Evolutionary conservation across 73 alveolate species (phyloP).

Genomic region (Paramecium pentaurelia): DNA sequence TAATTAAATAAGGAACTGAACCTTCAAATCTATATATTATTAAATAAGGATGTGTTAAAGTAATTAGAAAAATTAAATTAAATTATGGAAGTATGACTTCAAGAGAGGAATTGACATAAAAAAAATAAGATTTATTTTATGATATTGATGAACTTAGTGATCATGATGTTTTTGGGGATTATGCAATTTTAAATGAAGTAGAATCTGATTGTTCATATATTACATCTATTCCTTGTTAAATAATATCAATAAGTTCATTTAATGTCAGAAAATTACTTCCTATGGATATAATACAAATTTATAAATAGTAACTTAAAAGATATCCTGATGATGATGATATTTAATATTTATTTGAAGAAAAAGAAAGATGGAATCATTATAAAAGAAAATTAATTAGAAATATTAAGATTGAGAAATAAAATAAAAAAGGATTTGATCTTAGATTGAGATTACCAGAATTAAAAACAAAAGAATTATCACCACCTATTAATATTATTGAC

Average conservation of each 20-base stretch:
- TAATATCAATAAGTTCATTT: constrained; percentile 41
- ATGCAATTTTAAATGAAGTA: constrained; percentile 28
- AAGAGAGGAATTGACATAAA: not conserved
- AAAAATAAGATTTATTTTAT: not conserved
- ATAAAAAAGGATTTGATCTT: constrained; percentile 56
- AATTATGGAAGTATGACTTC: not conserved
- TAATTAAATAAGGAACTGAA: not conserved
- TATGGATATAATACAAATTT: not conserved
- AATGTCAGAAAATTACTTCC: constrained; percentile 38
- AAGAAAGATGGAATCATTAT: constrained; percentile 49
- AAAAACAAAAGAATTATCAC: not conserved
- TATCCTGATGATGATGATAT: constrained; percentile 57
- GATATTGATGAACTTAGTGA: constrained; percentile 54
- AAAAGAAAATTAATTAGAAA: not conserved
- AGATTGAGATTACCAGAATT: constrained; percentile 42
- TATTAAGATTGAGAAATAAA: constrained; percentile 38
- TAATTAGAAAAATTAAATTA: constrained; percentile 1
- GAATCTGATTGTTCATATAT: constrained; percentile 48
- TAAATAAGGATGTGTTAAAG: not conserved
- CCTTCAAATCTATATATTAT: not conserved
- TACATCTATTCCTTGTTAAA: constrained; percentile 46
- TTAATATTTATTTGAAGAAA: constrained; percentile 23
- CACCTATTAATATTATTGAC: constrained; percentile 56
- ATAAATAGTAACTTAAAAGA: constrained; percentile 13
- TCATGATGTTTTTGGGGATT: constrained; percentile 49